Base-by-base conservation (phyloP, 1,139 yeast genomes). In the Hyphopichia fennica region DNA sequence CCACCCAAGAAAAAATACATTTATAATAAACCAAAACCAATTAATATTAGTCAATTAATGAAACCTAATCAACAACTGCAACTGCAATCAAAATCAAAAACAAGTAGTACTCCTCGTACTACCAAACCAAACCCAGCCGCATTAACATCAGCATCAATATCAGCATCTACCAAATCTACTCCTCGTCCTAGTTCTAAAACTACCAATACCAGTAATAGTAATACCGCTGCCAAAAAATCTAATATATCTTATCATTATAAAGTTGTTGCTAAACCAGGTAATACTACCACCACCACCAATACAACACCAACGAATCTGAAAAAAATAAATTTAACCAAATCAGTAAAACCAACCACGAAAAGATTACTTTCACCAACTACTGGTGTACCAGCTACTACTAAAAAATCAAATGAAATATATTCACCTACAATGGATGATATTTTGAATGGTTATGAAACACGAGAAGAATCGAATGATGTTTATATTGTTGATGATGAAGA, bases 11-110 rank as follows among this genome's bases (percentile, higher is more conserved):
- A 54, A 37, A 60, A 65, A 15, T 72, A 70, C 45, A 54, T 63
- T 11, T 72, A 72, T 49, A 65, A 53, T 32, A 64, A 72, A 48
- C 77, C 79, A 2, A 63, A 69, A 47, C 77, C 77, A 0, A 46
- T 72, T 43, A 68, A 72, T 46, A 58, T 72, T 22, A 56, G 54
- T 39, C 57, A 61, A 18, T 51, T 68, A 37, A 68, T 69, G 73
- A 65, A 65, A 37, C 47, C 53, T 40, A 45, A 65, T 61, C 34
- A 42, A 56, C 38, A 65, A 57, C 50, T n/a, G n/a, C n/a, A n/a
- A n/a, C n/a, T n/a, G n/a, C n/a, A n/a, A n/a, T n/a, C n/a, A n/a
- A 29, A 51, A 60, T 9, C 46, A 46, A 42, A 30, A 13, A 30
- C 33, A 30, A n/a, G 18, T 14, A 14, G 19, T 19, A n/a, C n/a